Percentiles rank a stretch among this genome's conserved stretches.
These are phyloP conservation scores for Citrus glauca DNA, from an alignment of 345 rosid species.

Conservation along the genomic window DNA sequence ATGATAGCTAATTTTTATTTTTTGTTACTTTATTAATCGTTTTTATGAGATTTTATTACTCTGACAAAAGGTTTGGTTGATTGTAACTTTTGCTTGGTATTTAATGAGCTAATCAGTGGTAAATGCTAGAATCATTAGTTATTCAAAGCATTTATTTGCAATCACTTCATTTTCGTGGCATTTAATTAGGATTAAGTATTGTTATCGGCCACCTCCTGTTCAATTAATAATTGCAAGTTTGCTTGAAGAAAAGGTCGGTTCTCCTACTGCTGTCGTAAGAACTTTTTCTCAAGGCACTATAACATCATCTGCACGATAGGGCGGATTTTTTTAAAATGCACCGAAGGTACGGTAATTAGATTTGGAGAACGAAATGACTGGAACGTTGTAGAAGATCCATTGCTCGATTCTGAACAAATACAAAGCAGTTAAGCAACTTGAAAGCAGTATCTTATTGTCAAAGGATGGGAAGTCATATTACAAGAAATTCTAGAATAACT, in stretches of 20 bases:
- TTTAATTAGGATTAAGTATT: not conserved
- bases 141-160: not conserved
- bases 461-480: not conserved
- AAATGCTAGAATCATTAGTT: not conserved
- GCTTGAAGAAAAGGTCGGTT: not conserved
- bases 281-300: not conserved
- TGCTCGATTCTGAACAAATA: not conserved
- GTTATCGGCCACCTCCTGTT: not conserved
- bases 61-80: not conserved
- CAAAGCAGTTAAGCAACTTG: not conserved
- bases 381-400: not conserved
- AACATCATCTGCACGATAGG: not conserved
- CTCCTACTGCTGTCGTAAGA: not conserved
- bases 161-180: not conserved
- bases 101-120: not conserved
- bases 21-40: not conserved
- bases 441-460: not conserved
- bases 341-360: too few relatives aligned
- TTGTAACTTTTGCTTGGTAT: not conserved
- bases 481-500: not conserved
- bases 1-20: conserved; percentile 3
- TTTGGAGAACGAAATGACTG: not conserved
- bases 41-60: not conserved
- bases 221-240: not conserved
- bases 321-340: too few relatives aligned